Conservation (phyloP, 129 eudicot species). For the Arctium minus region DNA sequence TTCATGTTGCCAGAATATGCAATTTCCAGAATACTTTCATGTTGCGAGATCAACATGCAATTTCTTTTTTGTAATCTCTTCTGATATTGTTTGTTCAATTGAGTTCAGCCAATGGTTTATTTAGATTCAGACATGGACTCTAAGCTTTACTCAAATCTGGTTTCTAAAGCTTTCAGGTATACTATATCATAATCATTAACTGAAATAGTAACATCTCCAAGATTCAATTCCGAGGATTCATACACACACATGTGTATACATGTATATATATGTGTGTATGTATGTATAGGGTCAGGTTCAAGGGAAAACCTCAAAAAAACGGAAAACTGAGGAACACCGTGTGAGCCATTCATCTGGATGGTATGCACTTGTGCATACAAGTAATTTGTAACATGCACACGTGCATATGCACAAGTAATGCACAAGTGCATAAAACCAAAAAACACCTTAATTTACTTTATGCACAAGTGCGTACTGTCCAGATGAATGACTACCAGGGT, state of each 20-base stretch:
- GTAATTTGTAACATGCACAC: too few relatives aligned
- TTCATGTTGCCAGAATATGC: background rate
- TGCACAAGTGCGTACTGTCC: too few relatives aligned
- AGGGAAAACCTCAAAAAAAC: too few relatives aligned
- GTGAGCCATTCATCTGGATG: too few relatives aligned
- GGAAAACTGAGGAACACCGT: too few relatives aligned
- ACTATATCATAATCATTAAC: background rate
- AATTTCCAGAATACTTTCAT: background rate
- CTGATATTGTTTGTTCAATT: background rate
- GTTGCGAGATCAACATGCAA: background rate
- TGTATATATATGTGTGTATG: background rate
- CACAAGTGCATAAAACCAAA: too few relatives aligned
- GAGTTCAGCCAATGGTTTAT: background rate
- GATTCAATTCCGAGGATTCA: background rate
- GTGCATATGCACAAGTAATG: too few relatives aligned
- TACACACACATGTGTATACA: background rate
- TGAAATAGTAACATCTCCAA: background rate
- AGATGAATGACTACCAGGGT: too few relatives aligned
- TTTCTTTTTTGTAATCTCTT: conserved; percentile 3
- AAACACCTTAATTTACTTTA: too few relatives aligned
- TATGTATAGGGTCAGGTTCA: too few relatives aligned
- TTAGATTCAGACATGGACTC: background rate
- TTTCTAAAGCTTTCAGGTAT: background rate
- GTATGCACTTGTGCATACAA: too few relatives aligned
- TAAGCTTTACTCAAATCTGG: background rate